Evolutionary conservation across 176 grass and related monocot species (phyloP), one percentile per base, ranked within the genome.

Genomic region (Carex cristatella): DNA sequence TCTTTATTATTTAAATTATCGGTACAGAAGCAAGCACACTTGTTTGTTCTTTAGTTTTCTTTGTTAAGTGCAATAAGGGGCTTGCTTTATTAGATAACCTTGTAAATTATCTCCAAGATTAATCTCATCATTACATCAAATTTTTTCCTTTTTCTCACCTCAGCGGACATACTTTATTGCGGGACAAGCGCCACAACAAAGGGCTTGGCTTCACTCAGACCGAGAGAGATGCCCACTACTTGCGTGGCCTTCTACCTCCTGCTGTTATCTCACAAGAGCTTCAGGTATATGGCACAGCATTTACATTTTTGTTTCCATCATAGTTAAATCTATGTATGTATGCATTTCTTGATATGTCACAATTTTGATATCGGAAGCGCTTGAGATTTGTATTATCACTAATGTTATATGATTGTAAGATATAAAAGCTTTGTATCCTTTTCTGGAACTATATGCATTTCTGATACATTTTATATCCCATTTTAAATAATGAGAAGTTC

Each of bases 111-210:
- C 30, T 76, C 23, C 71, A 54, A 76, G 4, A 51, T 76, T 19
- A 76, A 30, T 76, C 2, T 27, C 42, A 51, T 51, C 8, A 51
- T 18, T 78, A 51, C 61, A 79, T 65, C 18, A 85, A 51, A 38
- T 55, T 85, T 19, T 78, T 54, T 14, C 1, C 15, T 65, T 86
- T 86, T 65, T 46, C 9, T 77, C 59, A 79, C 30, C 18, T 38
- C 86, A 97, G 92, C 5, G 90, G 94, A 51, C 90, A 94, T 80
- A 90, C 89, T 54, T 86, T 97, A 79, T 35, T 92, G 88, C 89
- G 94, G 82, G 94, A 97, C 83, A 89, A 88, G n/a, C 94, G 89
- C 61, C 92, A 97, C 82, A 97, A 97, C 82, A 97, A 97, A 84
- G 94, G 90, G 11, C 87, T 97, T 42, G 92, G 88, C 16, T 97